Evolutionary conservation across 202 grass and related monocot genomes (phyloP).

Genomic region (Panicum virgatum): DNA sequence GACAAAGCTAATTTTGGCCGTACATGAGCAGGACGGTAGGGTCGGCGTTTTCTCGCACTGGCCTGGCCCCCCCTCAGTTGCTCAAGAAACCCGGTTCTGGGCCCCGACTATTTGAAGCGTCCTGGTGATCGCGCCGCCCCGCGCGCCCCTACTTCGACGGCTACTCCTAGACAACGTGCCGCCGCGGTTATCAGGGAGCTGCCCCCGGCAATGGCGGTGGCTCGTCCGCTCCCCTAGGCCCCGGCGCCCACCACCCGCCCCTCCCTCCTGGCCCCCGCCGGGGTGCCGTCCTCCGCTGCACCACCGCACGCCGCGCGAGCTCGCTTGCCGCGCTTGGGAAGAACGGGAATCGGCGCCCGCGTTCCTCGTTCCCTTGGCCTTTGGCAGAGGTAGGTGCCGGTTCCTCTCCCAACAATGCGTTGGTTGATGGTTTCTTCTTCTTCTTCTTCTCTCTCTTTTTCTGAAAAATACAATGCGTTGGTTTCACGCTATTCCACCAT

Average conservation of each 20-base stretch:
- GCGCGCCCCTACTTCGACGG: too few relatives aligned
- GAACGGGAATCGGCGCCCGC: neutral
- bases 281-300: neutral
- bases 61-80: too few relatives aligned
- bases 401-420: too few relatives aligned
- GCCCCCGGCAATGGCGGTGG: slow-evolving; percentile 31
- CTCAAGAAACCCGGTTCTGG: too few relatives aligned
- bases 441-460: too few relatives aligned
- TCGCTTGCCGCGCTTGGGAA: neutral
- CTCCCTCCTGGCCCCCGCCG: slow-evolving; percentile 8
- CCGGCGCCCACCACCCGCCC: slow-evolving; percentile 27
- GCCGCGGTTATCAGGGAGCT: too few relatives aligned
- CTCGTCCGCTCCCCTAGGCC: slow-evolving; percentile 22
- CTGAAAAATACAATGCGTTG: too few relatives aligned
- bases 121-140: too few relatives aligned
- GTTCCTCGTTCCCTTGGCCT: neutral
- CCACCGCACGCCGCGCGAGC: neutral
- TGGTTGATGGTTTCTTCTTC: too few relatives aligned
- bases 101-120: too few relatives aligned
- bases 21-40: neutral
- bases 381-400: neutral
- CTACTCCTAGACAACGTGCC: too few relatives aligned
- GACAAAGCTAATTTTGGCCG: neutral
- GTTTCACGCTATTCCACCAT: too few relatives aligned
- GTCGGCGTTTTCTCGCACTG: neutral